These are phyloP conservation scores for Lodderomyces margitis DNA, from an alignment of 1,139 yeast species.

Conservation along the genomic window DNA sequence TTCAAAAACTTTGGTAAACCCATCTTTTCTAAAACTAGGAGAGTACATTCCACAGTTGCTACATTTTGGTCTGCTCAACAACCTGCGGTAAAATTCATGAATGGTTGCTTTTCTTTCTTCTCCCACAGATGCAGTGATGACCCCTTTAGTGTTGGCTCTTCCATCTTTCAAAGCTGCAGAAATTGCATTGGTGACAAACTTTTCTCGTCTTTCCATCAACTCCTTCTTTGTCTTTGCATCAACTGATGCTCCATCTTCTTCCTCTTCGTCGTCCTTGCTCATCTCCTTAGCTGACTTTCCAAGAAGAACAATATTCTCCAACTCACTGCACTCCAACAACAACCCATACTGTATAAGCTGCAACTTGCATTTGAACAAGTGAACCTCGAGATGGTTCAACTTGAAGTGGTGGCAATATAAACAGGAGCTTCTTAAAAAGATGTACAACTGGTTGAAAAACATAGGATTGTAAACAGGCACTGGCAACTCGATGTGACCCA, in stretches of 20 bases:
- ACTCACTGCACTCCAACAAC: conserved; percentile 68
- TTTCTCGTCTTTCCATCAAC: conserved; percentile 59
- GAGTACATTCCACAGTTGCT: conserved; percentile 95
- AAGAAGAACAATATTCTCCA: conserved; percentile 58
- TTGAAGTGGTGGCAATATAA: conserved; percentile 87
- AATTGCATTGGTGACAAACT: conserved; percentile 68
- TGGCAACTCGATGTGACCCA: conserved; percentile 96
- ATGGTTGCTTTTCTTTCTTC: conserved; percentile 83
- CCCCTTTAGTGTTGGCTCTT: conserved; percentile 62
- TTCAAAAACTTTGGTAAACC: conserved; percentile 89
- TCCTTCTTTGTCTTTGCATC: conserved; percentile 44
- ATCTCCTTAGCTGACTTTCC: conserved; percentile 31
- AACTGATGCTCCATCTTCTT: conserved; percentile 15
- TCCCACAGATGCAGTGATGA: conserved; percentile 76
- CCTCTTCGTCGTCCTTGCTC: conserved; percentile 26
- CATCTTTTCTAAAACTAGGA: conserved; percentile 93
- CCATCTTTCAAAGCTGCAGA: conserved; percentile 79
- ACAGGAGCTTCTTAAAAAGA: conserved; percentile 81
- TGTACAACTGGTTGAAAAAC: conserved; percentile 87
- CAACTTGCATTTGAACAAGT: conserved; percentile 75
- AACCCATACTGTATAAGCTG: conserved; percentile 85
- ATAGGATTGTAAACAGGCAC: conserved; percentile 93
- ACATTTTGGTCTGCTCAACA: conserved; percentile 80
- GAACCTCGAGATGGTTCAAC: conserved; percentile 65
- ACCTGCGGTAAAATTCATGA: conserved; percentile 70